A percentile compares a stretch with the other conserved stretches of the same genome.
These are phyloP conservation scores for Vitis vinifera DNA, from an alignment of 164 flowering plant genomes.

Conservation along the genomic window DNA sequence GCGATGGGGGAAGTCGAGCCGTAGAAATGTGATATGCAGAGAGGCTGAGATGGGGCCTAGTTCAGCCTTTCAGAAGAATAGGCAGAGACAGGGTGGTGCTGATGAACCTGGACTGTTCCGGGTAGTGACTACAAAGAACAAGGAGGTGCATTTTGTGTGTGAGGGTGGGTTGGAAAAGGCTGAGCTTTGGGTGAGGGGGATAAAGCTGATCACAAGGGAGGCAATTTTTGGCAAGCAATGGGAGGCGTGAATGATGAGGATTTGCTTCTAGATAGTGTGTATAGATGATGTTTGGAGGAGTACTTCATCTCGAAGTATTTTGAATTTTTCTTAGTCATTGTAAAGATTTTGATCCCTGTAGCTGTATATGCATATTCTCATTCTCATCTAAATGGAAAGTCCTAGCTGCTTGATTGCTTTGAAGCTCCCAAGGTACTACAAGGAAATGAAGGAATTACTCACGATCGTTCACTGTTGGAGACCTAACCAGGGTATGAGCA, in stretches of 20 bases:
- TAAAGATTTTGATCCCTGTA: conserved; percentile 18
- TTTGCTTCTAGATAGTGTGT: not conserved
- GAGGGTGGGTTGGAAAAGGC: conserved; percentile 53
- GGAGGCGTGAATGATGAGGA: not conserved
- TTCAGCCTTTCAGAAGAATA: conserved; percentile 31
- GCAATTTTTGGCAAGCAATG: conserved; percentile 21
- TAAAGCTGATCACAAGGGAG: conserved; percentile 49
- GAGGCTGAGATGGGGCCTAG: conserved; percentile 59
- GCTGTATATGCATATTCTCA: conserved; percentile 7
- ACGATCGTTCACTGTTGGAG: too few species aligned
- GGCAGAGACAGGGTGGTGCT: conserved; percentile 33
- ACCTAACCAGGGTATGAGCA: too few species aligned
- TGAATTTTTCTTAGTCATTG: not conserved
- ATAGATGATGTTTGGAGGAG: conserved; percentile 10
- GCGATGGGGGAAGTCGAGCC: conserved; percentile 61
- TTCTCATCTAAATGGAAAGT: not conserved
- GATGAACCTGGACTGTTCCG: conserved; percentile 49
- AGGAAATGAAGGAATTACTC: too few species aligned
- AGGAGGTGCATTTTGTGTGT: conserved; percentile 71
- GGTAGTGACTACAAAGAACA: conserved; percentile 53
- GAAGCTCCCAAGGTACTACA: too few species aligned
- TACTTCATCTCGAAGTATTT: conserved; percentile 33
- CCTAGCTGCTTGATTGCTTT: not conserved
- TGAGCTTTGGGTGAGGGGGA: conserved; percentile 73
- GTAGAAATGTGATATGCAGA: conserved; percentile 60